A percentile compares a stretch with the other conserved stretches of the same genome.
These are phyloP conservation scores for Kingdonia uniflora DNA, from an alignment of 164 flowering plant genomes.

Conservation along the genomic window DNA sequence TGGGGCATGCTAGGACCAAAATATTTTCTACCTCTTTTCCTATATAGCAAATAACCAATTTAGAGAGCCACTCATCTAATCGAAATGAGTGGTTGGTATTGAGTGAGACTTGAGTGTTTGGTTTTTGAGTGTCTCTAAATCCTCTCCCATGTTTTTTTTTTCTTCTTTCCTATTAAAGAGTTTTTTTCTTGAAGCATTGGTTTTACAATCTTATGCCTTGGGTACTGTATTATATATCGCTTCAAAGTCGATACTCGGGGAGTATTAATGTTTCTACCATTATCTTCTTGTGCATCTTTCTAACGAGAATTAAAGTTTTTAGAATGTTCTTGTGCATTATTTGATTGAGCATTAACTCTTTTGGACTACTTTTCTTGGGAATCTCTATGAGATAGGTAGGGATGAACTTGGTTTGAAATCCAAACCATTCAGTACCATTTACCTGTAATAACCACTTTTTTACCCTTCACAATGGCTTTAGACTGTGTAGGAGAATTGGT, in stretches of 20 bases:
- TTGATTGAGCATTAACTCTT: no score
- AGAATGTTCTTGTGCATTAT: conserved; percentile 11
- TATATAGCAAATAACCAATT: no score
- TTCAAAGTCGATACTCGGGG: no score
- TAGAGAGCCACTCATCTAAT: no score
- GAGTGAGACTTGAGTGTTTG: no score
- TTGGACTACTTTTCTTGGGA: conserved; percentile 14
- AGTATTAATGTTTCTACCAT: background rate
- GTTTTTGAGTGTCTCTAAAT: no score
- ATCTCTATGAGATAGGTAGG: conserved; percentile 44
- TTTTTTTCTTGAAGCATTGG: background rate
- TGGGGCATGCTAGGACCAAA: no score
- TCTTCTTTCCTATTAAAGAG: conserved; percentile 26
- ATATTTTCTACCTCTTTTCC: no score
- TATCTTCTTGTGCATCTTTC: background rate
- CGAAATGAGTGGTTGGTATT: no score
- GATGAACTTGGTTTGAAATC: conserved; percentile 96
- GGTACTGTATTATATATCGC: no score
- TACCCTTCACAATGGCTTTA: conserved; percentile 33
- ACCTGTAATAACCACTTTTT: conserved; percentile 65
- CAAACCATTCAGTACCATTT: conserved; percentile 99
- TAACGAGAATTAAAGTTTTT: conserved; percentile 15
- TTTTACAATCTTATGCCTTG: conserved; percentile 10
- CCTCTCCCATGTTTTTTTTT: conserved; percentile 27
- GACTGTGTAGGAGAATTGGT: conserved; percentile 26